Conservation (phyloP, 805 yeast genomes). For the Metschnikowia lachancei region DNA sequence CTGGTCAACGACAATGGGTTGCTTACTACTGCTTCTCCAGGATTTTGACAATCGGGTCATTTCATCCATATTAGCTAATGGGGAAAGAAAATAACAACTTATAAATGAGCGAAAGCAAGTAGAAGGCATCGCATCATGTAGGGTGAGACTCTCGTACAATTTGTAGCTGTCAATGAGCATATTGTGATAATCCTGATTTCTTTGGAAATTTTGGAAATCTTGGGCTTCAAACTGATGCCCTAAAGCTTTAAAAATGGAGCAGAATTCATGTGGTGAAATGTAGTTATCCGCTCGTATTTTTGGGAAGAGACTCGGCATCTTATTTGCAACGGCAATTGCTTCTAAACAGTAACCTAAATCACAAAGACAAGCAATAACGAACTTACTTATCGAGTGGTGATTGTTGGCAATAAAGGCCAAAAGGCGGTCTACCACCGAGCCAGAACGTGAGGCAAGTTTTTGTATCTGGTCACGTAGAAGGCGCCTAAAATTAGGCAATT, state of each 20-base stretch:
- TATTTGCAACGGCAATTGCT: slow-evolving; percentile 27
- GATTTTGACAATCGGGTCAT: background rate
- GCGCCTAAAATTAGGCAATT: slow-evolving; percentile 31
- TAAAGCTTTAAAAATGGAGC: slow-evolving; percentile 9
- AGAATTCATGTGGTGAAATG: slow-evolving; percentile 10
- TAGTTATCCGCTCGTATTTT: background rate
- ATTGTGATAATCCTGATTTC: background rate
- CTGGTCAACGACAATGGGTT: background rate
- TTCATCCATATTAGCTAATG: slow-evolving; percentile 8
- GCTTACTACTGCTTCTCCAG: background rate
- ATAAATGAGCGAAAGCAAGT: slow-evolving; percentile 12
- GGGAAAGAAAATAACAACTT: slow-evolving; percentile 12
- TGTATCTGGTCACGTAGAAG: slow-evolving; percentile 21
- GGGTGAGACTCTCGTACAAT: slow-evolving; percentile 3
- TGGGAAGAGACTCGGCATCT: slow-evolving; percentile 17
- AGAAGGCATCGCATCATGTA: background rate
- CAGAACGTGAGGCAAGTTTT: slow-evolving; percentile 1
- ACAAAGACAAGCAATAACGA: slow-evolving; percentile 29
- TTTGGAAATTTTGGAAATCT: too few relatives aligned
- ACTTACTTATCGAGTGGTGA: slow-evolving; percentile 28
- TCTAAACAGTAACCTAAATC: slow-evolving; percentile 24
- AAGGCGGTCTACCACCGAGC: slow-evolving; percentile 20
- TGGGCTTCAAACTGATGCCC: background rate
- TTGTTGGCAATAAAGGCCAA: slow-evolving; percentile 20
- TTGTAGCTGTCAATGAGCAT: slow-evolving; percentile 3